These are phyloP conservation scores for Lepidium aucheri DNA, from an alignment of 345 rosid genomes.

Conservation along the genomic window DNA sequence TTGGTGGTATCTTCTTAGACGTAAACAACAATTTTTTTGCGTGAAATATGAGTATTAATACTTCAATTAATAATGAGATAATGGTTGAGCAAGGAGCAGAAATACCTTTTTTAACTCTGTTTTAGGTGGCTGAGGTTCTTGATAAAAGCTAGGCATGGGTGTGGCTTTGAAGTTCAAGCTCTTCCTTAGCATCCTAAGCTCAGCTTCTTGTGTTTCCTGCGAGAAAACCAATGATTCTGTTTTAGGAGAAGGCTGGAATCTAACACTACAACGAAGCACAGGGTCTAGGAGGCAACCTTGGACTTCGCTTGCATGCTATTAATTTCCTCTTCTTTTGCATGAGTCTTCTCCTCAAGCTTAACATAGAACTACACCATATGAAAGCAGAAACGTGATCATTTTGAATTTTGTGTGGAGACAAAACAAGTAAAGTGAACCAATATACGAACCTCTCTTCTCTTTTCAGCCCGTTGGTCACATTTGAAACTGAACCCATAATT, in stretches of 20 bases:
- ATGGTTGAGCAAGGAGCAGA: constrained; percentile 5
- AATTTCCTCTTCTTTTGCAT: constrained; percentile 83
- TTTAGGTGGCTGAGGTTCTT: constrained; percentile 87
- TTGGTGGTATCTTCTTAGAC: constrained; percentile 71
- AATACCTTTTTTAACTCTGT: constrained; percentile 80
- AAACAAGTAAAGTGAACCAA: neutral
- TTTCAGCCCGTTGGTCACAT: constrained; percentile 98
- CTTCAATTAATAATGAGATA: neutral
- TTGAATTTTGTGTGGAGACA: neutral
- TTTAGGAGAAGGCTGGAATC: neutral
- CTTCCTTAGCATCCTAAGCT: constrained; percentile 82
- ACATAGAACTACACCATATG: constrained; percentile 61
- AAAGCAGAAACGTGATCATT: constrained; percentile 3
- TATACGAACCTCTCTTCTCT: constrained; percentile 83
- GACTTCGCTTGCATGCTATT: constrained; percentile 82
- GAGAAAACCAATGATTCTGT: neutral
- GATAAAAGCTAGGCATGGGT: constrained; percentile 97
- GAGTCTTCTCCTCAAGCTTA: constrained; percentile 96
- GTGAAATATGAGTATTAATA: neutral
- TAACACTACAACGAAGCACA: neutral
- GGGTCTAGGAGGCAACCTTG: constrained; percentile 44
- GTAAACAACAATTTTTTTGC: neutral
- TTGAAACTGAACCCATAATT: constrained; percentile 94
- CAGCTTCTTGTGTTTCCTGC: constrained; percentile 97
- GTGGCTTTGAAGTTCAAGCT: constrained; percentile 93